Conservation (phyloP, 208 protist genomes). For the Leishmania martiniquensis region DNA sequence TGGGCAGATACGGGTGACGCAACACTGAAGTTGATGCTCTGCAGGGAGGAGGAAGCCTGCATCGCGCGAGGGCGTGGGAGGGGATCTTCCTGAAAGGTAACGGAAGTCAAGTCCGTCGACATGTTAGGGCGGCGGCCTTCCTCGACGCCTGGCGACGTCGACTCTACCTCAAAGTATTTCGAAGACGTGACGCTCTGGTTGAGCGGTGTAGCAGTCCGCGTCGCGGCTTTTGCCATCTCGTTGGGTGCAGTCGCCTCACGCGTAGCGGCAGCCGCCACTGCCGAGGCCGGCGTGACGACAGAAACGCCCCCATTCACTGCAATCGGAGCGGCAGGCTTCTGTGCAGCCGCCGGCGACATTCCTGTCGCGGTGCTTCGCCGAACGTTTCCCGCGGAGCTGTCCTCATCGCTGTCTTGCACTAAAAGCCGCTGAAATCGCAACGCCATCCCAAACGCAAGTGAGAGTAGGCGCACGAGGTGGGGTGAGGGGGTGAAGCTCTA, state of each 20-base stretch:
- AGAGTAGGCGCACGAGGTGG: too few relatives aligned
- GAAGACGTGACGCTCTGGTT: slow-evolving; percentile 20
- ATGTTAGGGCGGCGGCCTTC: background rate
- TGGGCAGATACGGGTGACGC: background rate
- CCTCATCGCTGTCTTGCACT: slow-evolving; percentile 60
- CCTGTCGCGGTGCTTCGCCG: slow-evolving; percentile 23
- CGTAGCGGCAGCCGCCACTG: background rate
- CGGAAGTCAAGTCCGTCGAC: slow-evolving; percentile 8
- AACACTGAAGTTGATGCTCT: slow-evolving; percentile 24
- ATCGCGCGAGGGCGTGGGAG: background rate
- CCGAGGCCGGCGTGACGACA: background rate
- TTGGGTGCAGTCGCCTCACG: background rate
- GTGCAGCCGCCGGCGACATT: slow-evolving; percentile 30
- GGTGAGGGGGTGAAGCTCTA: too few relatives aligned
- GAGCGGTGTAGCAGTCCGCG: slow-evolving; percentile 5
- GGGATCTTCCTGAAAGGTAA: slow-evolving; percentile 13
- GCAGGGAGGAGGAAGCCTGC: slow-evolving; percentile 2
- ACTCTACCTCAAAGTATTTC: background rate
- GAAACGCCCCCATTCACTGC: background rate
- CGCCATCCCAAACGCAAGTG: slow-evolving; percentile 3
- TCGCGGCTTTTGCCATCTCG: background rate
- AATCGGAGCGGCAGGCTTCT: slow-evolving; percentile 11
- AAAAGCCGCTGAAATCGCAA: slow-evolving; percentile 48
- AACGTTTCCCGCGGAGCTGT: slow-evolving; percentile 37
- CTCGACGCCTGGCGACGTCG: background rate